Evolutionary conservation across 305 asterid genomes (phyloP).

Genomic region (Coffea humblotiana): DNA sequence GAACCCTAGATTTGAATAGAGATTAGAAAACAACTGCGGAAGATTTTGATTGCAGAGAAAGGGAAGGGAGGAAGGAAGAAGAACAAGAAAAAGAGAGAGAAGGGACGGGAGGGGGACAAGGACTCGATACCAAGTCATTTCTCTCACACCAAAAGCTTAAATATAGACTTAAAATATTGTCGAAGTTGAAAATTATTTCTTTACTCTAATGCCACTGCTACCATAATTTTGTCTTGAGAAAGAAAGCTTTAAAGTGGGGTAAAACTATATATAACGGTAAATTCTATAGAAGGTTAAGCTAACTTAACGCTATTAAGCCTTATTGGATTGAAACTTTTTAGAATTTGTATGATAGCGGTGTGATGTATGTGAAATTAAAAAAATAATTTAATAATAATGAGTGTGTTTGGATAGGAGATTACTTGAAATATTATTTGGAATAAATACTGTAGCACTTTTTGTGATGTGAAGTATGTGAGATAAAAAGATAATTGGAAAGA

Average conservation of each 20-base stretch:
- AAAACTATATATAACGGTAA: background rate
- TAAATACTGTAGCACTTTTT: too few species aligned
- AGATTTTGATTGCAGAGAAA: conserved; percentile 32
- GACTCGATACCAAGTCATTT: conserved; percentile 21
- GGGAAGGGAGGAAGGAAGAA: conserved; percentile 10
- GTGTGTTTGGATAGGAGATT: too few species aligned
- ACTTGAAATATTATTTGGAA: too few species aligned
- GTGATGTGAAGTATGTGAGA: too few species aligned
- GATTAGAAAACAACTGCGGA: conserved; percentile 20
- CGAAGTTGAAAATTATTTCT: conserved; percentile 10
- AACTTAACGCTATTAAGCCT: too few species aligned
- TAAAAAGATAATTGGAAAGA: too few species aligned
- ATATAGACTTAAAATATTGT: conserved; percentile 18
- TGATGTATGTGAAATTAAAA: too few species aligned
- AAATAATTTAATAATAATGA: too few species aligned
- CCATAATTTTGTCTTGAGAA: background rate
- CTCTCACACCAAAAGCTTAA: conserved; percentile 28
- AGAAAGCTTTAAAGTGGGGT: background rate
- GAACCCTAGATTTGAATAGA: conserved; percentile 32
- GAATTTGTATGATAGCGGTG: too few species aligned
- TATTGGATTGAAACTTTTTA: too few species aligned
- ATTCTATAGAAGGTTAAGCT: background rate
- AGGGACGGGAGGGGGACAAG: conserved; percentile 12
- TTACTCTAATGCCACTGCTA: background rate
- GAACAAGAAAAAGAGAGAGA: background rate